These are phyloP conservation scores for Globisporangium uncinulatum DNA, from an alignment of 352 stramenopile species.

Conservation along the genomic window DNA sequence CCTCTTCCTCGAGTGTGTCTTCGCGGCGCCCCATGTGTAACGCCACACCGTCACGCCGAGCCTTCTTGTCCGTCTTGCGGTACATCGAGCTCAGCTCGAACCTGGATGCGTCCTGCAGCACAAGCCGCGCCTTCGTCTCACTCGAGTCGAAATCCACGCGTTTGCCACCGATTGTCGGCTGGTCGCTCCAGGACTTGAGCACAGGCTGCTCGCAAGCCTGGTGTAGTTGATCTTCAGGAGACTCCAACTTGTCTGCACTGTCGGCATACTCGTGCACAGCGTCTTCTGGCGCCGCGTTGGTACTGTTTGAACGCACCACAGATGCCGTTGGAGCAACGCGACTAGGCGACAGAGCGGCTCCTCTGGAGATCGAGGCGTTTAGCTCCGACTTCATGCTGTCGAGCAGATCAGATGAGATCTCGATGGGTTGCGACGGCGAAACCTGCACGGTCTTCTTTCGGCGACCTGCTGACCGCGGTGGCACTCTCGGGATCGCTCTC, in stretches of 20 bases:
- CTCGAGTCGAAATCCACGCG: conserved; percentile 64
- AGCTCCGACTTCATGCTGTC: conserved; percentile 68
- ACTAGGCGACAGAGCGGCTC: conserved; percentile 5
- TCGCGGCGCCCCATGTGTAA: conserved; percentile 70
- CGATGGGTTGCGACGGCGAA: conserved; percentile 34
- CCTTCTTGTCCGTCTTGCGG: conserved; percentile 76
- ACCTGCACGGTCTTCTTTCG: conserved; percentile 35
- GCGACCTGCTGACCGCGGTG: conserved; percentile 11
- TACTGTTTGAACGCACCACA: background rate
- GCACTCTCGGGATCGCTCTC: conserved; percentile 31
- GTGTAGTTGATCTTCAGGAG: background rate
- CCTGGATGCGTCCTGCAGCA: conserved; percentile 62
- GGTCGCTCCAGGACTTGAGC: conserved; percentile 46
- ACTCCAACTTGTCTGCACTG: background rate
- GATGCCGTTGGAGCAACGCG: background rate
- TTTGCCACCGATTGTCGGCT: conserved; percentile 39
- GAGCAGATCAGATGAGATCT: conserved; percentile 56
- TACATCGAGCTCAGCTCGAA: conserved; percentile 85
- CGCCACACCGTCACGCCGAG: conserved; percentile 63
- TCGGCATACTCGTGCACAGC: background rate
- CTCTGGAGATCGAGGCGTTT: conserved; percentile 34
- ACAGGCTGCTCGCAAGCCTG: background rate
- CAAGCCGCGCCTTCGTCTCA: conserved; percentile 67
- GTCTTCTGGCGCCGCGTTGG: background rate
- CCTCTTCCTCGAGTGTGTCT: conserved; percentile 73